Evolutionary conservation across 345 rosid genomes (phyloP).

Genomic region (Ceriops decandra): DNA sequence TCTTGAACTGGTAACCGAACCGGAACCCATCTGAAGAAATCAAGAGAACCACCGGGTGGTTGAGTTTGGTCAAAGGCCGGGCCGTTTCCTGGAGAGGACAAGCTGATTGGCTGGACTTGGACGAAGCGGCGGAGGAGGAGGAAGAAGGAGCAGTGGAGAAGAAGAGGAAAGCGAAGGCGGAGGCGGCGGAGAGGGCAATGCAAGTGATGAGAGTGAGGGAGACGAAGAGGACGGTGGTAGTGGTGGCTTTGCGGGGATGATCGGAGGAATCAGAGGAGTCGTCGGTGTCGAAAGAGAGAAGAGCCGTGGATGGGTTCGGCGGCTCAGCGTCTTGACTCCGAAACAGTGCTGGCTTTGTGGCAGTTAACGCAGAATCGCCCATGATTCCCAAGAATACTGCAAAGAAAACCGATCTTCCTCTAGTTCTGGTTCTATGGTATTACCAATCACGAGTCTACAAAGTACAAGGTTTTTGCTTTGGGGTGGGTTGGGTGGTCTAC

Average conservation of each 20-base stretch:
- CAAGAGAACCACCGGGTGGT: conserved; percentile 63
- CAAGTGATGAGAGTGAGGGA: conserved; percentile 52
- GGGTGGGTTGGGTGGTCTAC: too few relatives aligned
- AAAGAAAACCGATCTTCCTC: too few relatives aligned
- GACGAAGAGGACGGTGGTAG: conserved; percentile 43
- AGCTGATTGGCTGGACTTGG: not conserved
- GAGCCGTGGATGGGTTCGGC: conserved; percentile 42
- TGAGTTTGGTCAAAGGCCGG: conserved; percentile 62
- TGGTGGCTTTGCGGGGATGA: conserved; percentile 24
- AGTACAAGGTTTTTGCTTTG: too few relatives aligned
- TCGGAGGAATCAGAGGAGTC: conserved; percentile 20
- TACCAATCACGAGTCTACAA: too few relatives aligned
- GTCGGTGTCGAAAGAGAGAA: conserved; percentile 49
- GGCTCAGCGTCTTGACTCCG: conserved; percentile 46
- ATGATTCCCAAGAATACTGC: conserved; percentile 8
- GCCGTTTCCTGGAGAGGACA: conserved; percentile 26
- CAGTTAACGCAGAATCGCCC: conserved; percentile 33
- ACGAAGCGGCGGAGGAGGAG: conserved; percentile 4
- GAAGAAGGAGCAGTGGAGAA: conserved; percentile 31
- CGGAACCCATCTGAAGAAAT: conserved; percentile 93
- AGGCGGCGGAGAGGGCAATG: conserved; percentile 67
- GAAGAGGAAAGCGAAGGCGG: conserved; percentile 67
- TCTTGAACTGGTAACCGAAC: conserved; percentile 89
- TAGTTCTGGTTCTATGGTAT: not conserved
- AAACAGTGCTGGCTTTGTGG: conserved; percentile 33